Base-by-base conservation (phyloP, 2,329 filamentous ascomycete species). In the Aurifilum marmelostoma region DNA sequence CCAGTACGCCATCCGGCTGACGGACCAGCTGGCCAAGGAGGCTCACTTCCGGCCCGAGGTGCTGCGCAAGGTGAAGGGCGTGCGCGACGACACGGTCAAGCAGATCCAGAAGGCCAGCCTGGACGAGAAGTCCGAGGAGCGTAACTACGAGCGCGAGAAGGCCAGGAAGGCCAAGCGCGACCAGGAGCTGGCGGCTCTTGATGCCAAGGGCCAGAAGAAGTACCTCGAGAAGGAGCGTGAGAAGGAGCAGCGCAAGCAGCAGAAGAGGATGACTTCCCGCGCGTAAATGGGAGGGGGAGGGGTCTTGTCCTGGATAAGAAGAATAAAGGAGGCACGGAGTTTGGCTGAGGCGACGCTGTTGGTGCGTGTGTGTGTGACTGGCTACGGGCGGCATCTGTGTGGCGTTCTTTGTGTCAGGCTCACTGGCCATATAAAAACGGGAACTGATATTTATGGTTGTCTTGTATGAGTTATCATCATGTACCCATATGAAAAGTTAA, bases 41-140 rank as follows among this genome's bases (percentile, higher is more conserved):
- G 94, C 89, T 14, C 94, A 93, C 80, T 97, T 97, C 89, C 92
- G 96, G 16, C 89, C 92, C 50, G 93, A 98, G 83, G 94, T 97
- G 43, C 83, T 91, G 78, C 92, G 92, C 79, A 97, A 97, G 84
- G 86, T 99, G 73, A 89, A 89, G 76, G 83, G 84, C 71, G 90
- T 90, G 43, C 93, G 96, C 72, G 95, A 98, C 58, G 90, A 92
- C 68, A 90, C 92, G 75, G 87, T 92, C 75, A 87, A 87, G 77
- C 92, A 92, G 82, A 89, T 99, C 76, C 89, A 91, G 79, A 94
- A 92, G 81, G 83, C 87, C 0, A 88, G 91, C 66, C 93, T 97
- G 73, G 93, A 92, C 71, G 87, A 89, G 76, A 93, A 93, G 84
- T 91, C 89, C 77, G 92, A 94, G 82, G 91, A 94, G 83, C 85